These are phyloP conservation scores for Euphorbia peplus DNA, from an alignment of 345 rosid genomes.

Conservation along the genomic window DNA sequence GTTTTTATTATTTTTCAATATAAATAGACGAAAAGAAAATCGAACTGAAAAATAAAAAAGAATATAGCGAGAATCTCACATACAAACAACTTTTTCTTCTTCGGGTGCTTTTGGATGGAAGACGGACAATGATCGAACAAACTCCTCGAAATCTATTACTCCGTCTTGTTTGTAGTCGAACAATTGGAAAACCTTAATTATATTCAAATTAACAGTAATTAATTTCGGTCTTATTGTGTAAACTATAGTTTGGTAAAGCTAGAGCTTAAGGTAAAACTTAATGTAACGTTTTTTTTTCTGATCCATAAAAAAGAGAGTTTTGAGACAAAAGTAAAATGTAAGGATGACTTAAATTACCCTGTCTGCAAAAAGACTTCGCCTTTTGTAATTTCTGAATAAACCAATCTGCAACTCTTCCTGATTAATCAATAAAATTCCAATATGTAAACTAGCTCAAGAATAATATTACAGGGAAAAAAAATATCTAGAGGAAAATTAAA, in stretches of 20 bases:
- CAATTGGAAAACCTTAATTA: conserved; percentile 52
- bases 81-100: conserved; percentile 55
- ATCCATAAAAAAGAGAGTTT: neutral
- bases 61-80: no score
- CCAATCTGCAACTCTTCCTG: conserved; percentile 78
- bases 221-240: no score
- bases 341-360: no score
- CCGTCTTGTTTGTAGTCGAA: conserved; percentile 63
- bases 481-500: no score
- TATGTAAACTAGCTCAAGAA: neutral
- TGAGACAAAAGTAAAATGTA: no score
- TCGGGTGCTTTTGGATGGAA: conserved; percentile 68
- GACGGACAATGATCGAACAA: conserved; percentile 56
- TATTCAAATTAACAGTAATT: neutral
- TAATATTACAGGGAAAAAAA: no score
- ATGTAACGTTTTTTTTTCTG: no score
- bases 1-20: no score
- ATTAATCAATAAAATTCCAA: neutral
- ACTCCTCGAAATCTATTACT: conserved; percentile 64
- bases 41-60: no score
- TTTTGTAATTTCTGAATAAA: conserved; percentile 52
- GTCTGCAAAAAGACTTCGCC: conserved; percentile 44
- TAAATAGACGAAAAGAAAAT: no score
- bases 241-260: no score
- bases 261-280: no score